Evolutionary conservation across 148 eudicot genomes (phyloP).

Genomic region (Rhododendron vialii): DNA sequence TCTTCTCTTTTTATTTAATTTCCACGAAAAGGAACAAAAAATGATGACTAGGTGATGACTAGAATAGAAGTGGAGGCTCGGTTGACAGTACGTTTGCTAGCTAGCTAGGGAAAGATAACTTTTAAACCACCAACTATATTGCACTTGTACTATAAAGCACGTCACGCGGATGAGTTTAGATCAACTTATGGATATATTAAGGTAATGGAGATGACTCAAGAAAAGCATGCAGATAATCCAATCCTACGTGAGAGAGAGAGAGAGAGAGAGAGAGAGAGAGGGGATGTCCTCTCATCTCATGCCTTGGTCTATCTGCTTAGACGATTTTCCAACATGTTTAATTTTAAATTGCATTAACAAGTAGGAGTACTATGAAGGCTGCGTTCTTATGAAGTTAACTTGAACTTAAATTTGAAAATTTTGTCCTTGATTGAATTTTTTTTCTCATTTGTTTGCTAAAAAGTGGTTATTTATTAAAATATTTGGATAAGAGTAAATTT

Average conservation of each 20-base stretch:
- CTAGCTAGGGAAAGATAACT: background rate
- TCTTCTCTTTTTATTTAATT: background rate
- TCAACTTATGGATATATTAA: background rate
- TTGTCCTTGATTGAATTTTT: no score
- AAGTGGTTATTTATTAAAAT: no score
- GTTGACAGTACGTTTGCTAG: no score
- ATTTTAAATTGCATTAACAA: background rate
- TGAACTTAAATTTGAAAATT: no score
- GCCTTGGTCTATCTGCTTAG: background rate
- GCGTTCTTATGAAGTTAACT: no score
- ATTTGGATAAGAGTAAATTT: no score
- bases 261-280: background rate
- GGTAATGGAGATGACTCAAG: slow-evolving; percentile 6
- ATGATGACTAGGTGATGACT: background rate
- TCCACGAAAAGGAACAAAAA: background rate
- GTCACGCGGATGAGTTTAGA: no score
- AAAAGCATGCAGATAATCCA: background rate
- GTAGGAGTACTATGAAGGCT: background rate
- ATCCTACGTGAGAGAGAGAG: background rate
- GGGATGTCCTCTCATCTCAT: background rate
- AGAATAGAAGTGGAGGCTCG: background rate
- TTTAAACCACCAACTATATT: background rate
- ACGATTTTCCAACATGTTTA: background rate
- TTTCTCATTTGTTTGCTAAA: no score
- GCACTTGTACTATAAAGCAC: no score